Conservation (phyloP, 106 monocot genomes). For the Dendrobium catenatum region DNA sequence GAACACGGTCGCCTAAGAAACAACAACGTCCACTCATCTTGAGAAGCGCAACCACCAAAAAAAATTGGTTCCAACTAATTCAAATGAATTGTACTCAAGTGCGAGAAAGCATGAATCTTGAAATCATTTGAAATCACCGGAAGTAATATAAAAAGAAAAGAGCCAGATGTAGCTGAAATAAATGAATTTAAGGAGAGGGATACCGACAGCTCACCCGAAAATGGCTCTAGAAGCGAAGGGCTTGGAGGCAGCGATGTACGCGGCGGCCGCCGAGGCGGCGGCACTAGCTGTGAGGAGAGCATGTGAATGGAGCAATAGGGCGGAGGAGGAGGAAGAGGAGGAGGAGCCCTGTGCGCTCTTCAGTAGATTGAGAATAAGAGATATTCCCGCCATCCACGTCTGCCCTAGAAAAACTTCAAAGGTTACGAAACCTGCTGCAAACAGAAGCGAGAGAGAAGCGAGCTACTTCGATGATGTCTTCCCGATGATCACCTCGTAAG, state of each 20-base stretch:
- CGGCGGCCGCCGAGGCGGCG: slow-evolving; percentile 42
- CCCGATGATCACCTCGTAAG: too few relatives aligned
- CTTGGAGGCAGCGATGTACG: slow-evolving; percentile 22
- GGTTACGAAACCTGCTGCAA: too few relatives aligned
- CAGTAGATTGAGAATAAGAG: slow-evolving; percentile 37
- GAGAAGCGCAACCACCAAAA: neutral
- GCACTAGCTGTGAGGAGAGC: slow-evolving; percentile 26
- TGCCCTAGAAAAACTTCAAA: neutral
- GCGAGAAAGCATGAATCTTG: neutral
- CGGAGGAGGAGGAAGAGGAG: slow-evolving; percentile 15
- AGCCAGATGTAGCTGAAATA: neutral
- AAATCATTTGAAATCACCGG: neutral
- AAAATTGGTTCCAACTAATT: neutral
- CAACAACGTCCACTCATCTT: neutral
- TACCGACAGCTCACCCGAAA: slow-evolving; percentile 26
- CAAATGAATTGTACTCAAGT: neutral
- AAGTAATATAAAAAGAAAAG: neutral
- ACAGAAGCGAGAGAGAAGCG: neutral
- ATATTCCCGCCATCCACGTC: slow-evolving; percentile 32
- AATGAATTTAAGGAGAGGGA: neutral
- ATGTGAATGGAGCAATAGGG: slow-evolving; percentile 32
- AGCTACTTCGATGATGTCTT: too few relatives aligned
- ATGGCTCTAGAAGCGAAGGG: slow-evolving; percentile 36
- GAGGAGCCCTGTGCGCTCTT: slow-evolving; percentile 17
- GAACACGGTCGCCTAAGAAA: too few relatives aligned